Conservation (phyloP, 352 stramenopile genomes). For the Blastocystis sp. region DNA sequence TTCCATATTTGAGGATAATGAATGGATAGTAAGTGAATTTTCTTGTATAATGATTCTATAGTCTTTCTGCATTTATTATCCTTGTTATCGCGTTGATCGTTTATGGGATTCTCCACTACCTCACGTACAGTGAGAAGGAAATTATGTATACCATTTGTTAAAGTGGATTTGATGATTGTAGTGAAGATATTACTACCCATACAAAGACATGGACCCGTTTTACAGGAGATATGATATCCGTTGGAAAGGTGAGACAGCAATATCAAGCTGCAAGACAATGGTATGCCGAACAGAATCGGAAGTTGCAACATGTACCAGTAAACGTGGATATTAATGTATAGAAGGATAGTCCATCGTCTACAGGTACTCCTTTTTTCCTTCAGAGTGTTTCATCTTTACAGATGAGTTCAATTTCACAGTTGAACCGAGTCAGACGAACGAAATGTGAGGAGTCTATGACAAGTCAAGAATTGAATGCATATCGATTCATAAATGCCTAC, state of each 20-base stretch:
- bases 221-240: conserved; percentile 3
- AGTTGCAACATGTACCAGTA: neutral
- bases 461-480: neutral
- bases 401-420: conserved; percentile 58
- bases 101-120: neutral
- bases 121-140: conserved; percentile 5
- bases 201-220: neutral
- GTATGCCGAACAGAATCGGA: conserved; percentile 41
- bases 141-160: conserved; percentile 30
- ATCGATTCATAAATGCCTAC: conserved; percentile 13
- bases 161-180: neutral
- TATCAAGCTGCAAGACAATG: conserved; percentile 33
- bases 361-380: conserved; percentile 7
- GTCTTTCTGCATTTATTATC: neutral
- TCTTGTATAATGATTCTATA: neutral
- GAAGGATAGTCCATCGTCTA: neutral
- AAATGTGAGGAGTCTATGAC: neutral
- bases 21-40: neutral
- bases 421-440: neutral
- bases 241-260: conserved; percentile 30
- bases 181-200: neutral
- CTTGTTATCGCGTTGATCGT: neutral
- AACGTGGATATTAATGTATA: neutral
- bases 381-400: conserved; percentile 44
- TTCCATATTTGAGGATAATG: conserved; percentile 17